Conservation (phyloP, 768 basidiomycete genomes). For the Mrakia frigida region DNA sequence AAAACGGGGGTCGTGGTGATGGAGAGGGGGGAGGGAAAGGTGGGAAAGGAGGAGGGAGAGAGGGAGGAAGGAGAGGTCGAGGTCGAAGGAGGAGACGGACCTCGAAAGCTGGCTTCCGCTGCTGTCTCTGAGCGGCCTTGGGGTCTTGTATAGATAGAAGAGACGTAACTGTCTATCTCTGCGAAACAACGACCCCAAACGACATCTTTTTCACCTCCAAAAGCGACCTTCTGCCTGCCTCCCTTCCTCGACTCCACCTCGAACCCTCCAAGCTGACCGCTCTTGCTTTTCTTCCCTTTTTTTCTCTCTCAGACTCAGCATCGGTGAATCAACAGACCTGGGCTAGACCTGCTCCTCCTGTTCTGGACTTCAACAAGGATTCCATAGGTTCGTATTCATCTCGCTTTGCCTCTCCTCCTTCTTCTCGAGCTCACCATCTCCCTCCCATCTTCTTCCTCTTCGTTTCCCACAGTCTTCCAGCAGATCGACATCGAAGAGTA, state of each 20-base stretch:
- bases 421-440: constrained; percentile 10
- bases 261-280: not conserved
- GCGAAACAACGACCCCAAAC: constrained; percentile 35
- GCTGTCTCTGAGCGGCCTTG: no score
- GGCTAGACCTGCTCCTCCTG: constrained; percentile 46
- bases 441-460: not conserved
- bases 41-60: no score
- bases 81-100: no score
- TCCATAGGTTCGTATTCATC: constrained; percentile 55
- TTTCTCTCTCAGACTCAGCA: constrained; percentile 8
- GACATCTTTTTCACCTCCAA: not conserved
- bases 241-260: not conserved
- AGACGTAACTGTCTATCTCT: no score
- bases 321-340: constrained; percentile 41
- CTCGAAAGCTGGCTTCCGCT: no score
- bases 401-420: constrained; percentile 9
- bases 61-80: no score
- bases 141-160: no score
- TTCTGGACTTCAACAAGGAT: constrained; percentile 59
- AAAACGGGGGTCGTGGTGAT: no score
- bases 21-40: not conserved
- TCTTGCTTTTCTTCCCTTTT: not conserved
- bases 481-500: constrained; percentile 87
- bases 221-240: not conserved
- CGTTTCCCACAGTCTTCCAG: constrained; percentile 67